Base-by-base conservation (phyloP, 495 filamentous ascomycete species). In the Cryomyces minteri region DNA sequence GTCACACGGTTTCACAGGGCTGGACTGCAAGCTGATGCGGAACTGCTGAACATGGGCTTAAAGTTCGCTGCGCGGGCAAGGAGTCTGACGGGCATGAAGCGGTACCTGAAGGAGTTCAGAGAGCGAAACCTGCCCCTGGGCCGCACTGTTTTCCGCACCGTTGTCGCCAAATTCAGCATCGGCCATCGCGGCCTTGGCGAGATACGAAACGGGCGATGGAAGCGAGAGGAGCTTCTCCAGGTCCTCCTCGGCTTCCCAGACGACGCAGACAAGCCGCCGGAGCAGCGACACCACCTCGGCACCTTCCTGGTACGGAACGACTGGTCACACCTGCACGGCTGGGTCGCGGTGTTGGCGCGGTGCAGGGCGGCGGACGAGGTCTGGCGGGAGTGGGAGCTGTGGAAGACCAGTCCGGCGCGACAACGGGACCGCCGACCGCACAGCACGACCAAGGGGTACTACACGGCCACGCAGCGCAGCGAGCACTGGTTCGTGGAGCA, bases 401-500 rank as follows among this genome's bases (percentile, higher is more conserved):
- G 54, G 54, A 51, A 50, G 36, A 4, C 40, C 5, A 43, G 33
- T 12, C 6, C 31, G 5, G 37, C 38, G 1, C 36, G 54, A 31
- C 25, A 25, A 42, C 52, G 5, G 50, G 34, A 47, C 46, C 41
- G 10, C 32, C 45, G 14, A 10, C 0, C n/a, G 12, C 4, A 18
- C 18, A 3, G 12, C 12, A n/a, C 41, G 12, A 7, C 5, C 7
- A 4, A 10, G 9, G 34, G 1, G 9, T 38, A 38, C 3, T 7
- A 43, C n/a, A 54, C 49, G 10, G 46, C 34, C n/a, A 49, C 40
- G 34, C 32, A n/a, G 14, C 34, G 54, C 31, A 49, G 52, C 1
- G 54, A 57, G 38, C 43, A 48, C 14, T 57, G 52, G 54, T 57
- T 57, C 37, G 32, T 57, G n/a, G 52, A 52, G 39, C 52, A 54